Conservation (phyloP, 192 early-diverging fungal species). For the Backusella circina region DNA sequence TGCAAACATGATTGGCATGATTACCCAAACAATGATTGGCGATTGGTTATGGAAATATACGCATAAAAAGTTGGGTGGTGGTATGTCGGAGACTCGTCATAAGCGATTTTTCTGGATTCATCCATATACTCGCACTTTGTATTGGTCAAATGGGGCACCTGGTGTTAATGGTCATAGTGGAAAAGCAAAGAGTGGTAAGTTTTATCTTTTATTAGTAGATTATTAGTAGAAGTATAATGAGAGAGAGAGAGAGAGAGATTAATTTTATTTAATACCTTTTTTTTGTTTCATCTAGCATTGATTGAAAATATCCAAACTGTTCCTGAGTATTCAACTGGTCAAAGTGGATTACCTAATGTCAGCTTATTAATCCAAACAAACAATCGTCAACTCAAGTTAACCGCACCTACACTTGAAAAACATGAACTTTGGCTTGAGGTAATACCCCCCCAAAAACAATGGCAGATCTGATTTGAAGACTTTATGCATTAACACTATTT, state of each 20-base stretch:
- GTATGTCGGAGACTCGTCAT: constrained; percentile 60
- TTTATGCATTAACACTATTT: neutral
- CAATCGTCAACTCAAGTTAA: constrained; percentile 70
- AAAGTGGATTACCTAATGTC: constrained; percentile 44
- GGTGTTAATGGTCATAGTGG: constrained; percentile 36
- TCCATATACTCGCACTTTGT: constrained; percentile 73
- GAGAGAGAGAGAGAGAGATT: too few species aligned
- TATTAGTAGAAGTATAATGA: neutral
- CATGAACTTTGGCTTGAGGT: constrained; percentile 75
- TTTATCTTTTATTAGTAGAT: neutral
- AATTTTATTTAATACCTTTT: too few species aligned
- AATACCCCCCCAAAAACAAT: too few species aligned
- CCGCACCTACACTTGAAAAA: constrained; percentile 57
- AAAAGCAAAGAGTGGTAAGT: constrained; percentile 46
- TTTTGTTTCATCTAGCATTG: constrained; percentile 43
- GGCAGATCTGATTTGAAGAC: neutral
- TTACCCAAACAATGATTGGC: constrained; percentile 80
- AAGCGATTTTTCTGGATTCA: constrained; percentile 79
- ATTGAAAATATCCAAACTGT: constrained; percentile 59
- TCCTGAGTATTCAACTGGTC: constrained; percentile 38
- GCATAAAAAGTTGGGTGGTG: constrained; percentile 42
- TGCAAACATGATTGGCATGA: constrained; percentile 1
- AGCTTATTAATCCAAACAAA: constrained; percentile 66
- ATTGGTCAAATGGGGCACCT: constrained; percentile 70
- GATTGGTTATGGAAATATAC: constrained; percentile 74